Base-by-base conservation (phyloP, 1,284 basidiomycete genomes). In the Marasmius tenuissimus region DNA sequence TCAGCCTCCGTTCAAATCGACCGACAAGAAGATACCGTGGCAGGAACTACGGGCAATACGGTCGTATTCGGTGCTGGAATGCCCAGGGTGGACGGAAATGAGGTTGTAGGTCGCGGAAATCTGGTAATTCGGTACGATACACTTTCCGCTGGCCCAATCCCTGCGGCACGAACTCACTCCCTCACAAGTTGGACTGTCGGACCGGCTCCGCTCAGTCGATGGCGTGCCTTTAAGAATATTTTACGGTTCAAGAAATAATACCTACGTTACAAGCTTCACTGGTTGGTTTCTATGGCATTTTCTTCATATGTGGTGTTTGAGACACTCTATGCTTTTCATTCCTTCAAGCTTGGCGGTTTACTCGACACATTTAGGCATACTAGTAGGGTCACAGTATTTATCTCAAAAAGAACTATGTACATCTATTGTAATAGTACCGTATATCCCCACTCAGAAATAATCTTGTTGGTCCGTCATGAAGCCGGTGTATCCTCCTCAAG, bases 51-150 rank as follows among this genome's bases (percentile, higher is more conserved):
- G 2, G 62, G 62, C 20, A 49, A 42, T 10, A 27, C 53, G 12
- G 79, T 92, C 40, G 70, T 85, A 53, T 74, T 71, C 62, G 91
- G 88, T 45, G 91, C 90, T 69, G 94, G 94, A 14, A 96, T 96
- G 93, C 93, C 93, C 37, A 82, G 92, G 49, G 81, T 87, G 56
- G 83, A 87, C 65, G 81, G 84, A 45, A 84, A 85, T n/a, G 80
- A 81, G 65, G 76, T 83, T 6, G 80, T 87, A 67, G 85, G 86
- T 59, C 85, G 88, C 69, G 93, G 94, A 16, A 91, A 94, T 74
- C 78, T 96, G 66, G 79, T 93, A 64, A 83, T 96, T 63, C 84
- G 83, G 80, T 92, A 80, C 73, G 89, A 67, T 27, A 27, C 27
- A 51, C 33, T 59, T 47, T 51, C 52, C 59, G 60, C 50, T n/a